Evolutionary conservation across 305 asterid genomes (phyloP).

Genomic region (Solanum hybrid): DNA sequence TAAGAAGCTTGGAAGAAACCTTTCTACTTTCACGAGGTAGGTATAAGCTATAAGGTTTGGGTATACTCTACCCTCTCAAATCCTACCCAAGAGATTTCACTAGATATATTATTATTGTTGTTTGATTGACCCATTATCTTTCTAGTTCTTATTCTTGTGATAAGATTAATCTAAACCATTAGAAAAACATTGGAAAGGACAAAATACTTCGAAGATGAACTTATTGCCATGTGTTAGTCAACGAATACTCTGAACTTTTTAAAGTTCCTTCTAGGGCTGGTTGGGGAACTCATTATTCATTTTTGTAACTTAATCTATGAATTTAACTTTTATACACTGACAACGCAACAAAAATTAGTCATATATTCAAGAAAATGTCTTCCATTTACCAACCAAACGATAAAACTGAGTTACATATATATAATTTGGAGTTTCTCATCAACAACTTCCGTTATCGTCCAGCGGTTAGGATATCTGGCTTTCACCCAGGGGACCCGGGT

Average conservation of each 20-base stretch:
- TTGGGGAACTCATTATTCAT: neutral
- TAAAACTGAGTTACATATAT: neutral
- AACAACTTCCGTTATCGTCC: constrained; percentile 21
- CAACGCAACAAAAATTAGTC: neutral
- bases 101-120: neutral
- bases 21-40: neutral
- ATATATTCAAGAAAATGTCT: neutral
- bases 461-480: constrained; percentile 98
- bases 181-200: neutral
- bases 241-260: neutral
- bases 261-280: neutral
- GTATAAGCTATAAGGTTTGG: neutral
- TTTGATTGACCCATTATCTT: neutral
- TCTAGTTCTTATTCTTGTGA: neutral
- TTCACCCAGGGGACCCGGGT: constrained; percentile 97
- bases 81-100: neutral
- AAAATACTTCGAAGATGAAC: neutral
- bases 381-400: neutral
- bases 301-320: neutral
- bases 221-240: neutral
- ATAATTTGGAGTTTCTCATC: neutral
- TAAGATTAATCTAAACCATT: neutral
- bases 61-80: neutral
- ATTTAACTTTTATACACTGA: neutral
- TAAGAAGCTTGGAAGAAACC: neutral